A percentile compares a stretch with the other conserved stretches of the same genome.
Evolutionary conservation across 2,329 filamentous ascomycete species (phyloP).

Genomic region (Diplodia sapinea): DNA sequence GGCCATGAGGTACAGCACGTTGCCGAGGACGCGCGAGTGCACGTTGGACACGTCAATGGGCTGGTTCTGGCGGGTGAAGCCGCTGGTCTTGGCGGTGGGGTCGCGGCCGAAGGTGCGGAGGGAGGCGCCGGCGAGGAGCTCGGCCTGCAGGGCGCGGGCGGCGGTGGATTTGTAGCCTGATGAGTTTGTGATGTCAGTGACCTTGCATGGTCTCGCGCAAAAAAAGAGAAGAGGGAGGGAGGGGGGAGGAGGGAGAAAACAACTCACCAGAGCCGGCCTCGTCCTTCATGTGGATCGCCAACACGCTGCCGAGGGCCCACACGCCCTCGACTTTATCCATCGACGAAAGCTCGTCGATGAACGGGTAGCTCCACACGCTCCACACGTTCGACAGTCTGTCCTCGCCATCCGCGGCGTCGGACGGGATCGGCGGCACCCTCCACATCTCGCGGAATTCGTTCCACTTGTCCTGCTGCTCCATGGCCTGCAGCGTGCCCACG

Average conservation of each 20-base stretch:
- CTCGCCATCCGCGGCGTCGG: too few species aligned
- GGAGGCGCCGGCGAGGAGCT: conserved; percentile 53
- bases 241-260: too few species aligned
- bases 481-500: conserved; percentile 62
- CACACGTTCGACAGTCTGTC: not conserved
- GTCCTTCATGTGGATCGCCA: conserved; percentile 68
- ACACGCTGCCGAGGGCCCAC: conserved; percentile 75
- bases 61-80: too few species aligned
- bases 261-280: conserved; percentile 51
- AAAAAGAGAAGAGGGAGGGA: too few species aligned
- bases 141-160: conserved; percentile 59
- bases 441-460: conserved; percentile 60
- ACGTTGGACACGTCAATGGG: conserved; percentile 50
- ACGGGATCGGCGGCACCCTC: conserved; percentile 34
- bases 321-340: conserved; percentile 62
- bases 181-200: not conserved
- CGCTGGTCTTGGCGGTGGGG: too few species aligned
- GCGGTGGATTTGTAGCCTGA: conserved; percentile 64
- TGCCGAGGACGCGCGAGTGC: conserved; percentile 65
- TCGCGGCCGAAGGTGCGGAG: conserved; percentile 29
- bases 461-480: conserved; percentile 64
- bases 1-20: conserved; percentile 67
- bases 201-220: not conserved
- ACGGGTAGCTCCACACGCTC: not conserved
- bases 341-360: not conserved